A percentile compares a stretch with the other conserved stretches of the same genome.
Conservation (phyloP, 768 basidiomycete genomes). For the Boletus reticuloceps region DNA sequence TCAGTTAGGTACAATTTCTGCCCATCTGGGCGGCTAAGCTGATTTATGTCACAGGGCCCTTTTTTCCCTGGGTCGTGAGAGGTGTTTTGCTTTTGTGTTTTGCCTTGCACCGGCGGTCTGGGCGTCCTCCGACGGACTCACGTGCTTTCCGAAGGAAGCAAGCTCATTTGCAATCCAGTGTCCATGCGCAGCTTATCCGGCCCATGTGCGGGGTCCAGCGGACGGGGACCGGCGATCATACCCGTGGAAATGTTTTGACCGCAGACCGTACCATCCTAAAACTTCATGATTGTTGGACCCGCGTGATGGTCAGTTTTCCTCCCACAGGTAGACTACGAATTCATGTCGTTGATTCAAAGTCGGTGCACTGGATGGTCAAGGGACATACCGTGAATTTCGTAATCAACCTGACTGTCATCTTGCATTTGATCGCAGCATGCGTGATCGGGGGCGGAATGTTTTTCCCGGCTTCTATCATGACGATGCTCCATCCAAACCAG, state of each 20-base stretch:
- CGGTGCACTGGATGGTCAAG: background rate
- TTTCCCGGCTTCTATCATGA: background rate
- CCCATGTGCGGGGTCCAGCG: background rate
- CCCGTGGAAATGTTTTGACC: background rate
- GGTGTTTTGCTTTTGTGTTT: background rate
- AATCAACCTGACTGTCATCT: background rate
- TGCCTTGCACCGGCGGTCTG: too few species aligned
- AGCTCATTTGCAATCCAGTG: too few species aligned
- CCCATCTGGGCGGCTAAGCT: background rate
- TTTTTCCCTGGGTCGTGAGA: background rate
- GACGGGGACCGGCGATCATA: background rate
- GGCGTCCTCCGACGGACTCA: background rate
- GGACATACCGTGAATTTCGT: background rate
- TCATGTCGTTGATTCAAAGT: background rate
- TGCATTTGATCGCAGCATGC: background rate
- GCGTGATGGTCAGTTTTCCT: background rate
- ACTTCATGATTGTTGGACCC: background rate
- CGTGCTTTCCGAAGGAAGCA: too few species aligned
- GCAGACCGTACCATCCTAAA: background rate
- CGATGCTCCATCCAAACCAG: background rate
- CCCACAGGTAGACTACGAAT: background rate
- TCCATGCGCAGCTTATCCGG: too few species aligned
- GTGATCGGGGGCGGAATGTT: background rate
- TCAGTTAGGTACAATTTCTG: background rate
- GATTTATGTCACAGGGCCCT: background rate